Percentiles rank a stretch among this genome's conserved stretches.
Conservation (phyloP, 306 rosid species). For the Senna tora region DNA sequence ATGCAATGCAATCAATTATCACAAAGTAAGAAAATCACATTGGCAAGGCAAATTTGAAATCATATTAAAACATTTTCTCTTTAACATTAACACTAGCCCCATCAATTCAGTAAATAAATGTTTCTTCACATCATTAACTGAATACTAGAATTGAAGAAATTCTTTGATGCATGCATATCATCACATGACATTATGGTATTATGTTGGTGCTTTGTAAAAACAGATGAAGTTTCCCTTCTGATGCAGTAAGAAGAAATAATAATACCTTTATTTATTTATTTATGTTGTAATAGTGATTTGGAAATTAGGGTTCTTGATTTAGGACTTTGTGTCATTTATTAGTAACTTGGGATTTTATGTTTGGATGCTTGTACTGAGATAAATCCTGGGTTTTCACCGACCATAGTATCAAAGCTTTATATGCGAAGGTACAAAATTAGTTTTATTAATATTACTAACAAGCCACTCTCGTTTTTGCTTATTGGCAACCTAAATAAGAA, state of each 20-base stretch:
- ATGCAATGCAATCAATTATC: not conserved
- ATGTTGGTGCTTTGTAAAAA: slow-evolving; percentile 8
- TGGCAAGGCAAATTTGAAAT: not conserved
- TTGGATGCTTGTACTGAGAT: not conserved
- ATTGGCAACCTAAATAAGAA: too few relatives aligned
- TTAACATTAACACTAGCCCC: not conserved
- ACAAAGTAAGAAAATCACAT: not conserved
- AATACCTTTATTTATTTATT: not conserved
- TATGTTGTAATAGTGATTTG: not conserved
- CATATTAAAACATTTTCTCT: not conserved
- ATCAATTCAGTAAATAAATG: not conserved
- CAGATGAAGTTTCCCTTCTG: not conserved
- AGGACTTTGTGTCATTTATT: not conserved
- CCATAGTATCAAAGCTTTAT: not conserved
- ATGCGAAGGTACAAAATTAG: not conserved
- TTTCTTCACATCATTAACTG: not conserved
- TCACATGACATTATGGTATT: slow-evolving; percentile 8
- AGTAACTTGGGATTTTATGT: not conserved
- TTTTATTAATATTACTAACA: too few relatives aligned
- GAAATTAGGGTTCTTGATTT: not conserved
- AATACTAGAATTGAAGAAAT: slow-evolving; percentile 13
- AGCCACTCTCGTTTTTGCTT: too few relatives aligned
- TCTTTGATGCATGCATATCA: slow-evolving; percentile 17
- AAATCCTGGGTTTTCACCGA: not conserved
- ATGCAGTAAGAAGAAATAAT: not conserved